phyloP scores from a whole-genome alignment of 768 basidiomycete genomes.

The Boletus speciosus region DNA sequence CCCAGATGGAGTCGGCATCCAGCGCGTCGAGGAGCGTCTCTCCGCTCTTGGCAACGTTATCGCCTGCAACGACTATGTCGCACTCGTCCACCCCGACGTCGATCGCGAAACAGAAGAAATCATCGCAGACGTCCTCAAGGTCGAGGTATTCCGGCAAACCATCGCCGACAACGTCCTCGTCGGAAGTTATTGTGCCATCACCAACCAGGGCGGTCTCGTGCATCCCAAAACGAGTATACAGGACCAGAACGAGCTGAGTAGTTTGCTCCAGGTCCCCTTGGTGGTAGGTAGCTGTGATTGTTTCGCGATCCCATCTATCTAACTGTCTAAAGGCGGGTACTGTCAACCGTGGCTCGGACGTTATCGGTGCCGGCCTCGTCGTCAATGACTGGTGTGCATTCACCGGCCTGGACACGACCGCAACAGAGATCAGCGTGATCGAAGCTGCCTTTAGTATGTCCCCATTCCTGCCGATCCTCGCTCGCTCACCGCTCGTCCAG shows the following conservation, averaged over 20 bases:
- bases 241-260: conserved; percentile 96
- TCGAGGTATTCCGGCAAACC: conserved; percentile 98
- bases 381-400: conserved; percentile 99
- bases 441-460: conserved; percentile 94
- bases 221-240: conserved; percentile 97
- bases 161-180: conserved; percentile 96
- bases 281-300: conserved; percentile 59
- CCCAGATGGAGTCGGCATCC: conserved; percentile 89
- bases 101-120: conserved; percentile 99
- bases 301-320: background rate
- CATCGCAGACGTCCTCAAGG: conserved; percentile 98
- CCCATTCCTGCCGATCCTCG: background rate
- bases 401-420: conserved; percentile 99
- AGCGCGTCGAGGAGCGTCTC: conserved; percentile 94
- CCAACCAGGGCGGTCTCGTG: conserved; percentile 95
- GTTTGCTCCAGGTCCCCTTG: conserved; percentile 87
- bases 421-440: conserved; percentile 97
- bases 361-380: conserved; percentile 94
- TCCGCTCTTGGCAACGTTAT: conserved; percentile 98
- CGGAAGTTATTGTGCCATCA: conserved; percentile 91
- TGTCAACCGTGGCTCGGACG: conserved; percentile 97
- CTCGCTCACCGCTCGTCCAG: conserved; percentile 37
- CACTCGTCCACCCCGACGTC: conserved; percentile 96
- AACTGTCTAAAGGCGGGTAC: conserved; percentile 74
- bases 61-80: conserved; percentile 98